A percentile compares a stretch with the other conserved stretches of the same genome.
Conservation (phyloP, 2,329 filamentous ascomycete species). For the Orbilia brochopaga region DNA sequence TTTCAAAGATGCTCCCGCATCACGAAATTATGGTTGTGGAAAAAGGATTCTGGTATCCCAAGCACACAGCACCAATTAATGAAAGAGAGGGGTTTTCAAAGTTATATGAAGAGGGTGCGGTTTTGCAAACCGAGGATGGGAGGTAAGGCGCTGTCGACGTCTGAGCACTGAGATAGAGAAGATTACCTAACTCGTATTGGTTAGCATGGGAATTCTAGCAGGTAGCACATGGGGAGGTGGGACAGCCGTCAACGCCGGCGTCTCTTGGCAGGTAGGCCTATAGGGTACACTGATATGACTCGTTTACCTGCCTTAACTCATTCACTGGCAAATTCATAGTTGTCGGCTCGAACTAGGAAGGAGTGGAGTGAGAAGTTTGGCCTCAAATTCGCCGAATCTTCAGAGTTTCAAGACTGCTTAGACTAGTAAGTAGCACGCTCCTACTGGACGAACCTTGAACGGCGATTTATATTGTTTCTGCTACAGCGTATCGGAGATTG, state of each 20-base stretch:
- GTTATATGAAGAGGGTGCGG: conserved; percentile 36
- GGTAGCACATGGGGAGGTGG: conserved; percentile 83
- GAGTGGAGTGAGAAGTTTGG: conserved; percentile 77
- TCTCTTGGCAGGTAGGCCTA: conserved; percentile 61
- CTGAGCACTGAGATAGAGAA: too few species aligned
- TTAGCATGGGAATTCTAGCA: conserved; percentile 66
- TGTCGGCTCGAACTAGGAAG: conserved; percentile 36
- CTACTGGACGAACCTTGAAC: neutral
- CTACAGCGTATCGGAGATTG: conserved; percentile 27
- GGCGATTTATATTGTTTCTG: neutral
- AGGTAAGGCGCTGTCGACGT: conserved; percentile 17
- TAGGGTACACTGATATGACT: neutral
- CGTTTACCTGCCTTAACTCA: neutral
- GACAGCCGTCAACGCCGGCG: conserved; percentile 85
- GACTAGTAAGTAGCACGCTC: conserved; percentile 61
- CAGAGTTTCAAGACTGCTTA: conserved; percentile 75
- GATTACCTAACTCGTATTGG: neutral
- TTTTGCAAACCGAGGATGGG: conserved; percentile 39
- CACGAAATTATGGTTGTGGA: conserved; percentile 68
- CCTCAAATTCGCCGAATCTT: conserved; percentile 74
- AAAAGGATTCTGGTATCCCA: conserved; percentile 71
- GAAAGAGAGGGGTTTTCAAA: conserved; percentile 44
- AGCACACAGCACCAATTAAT: conserved; percentile 27
- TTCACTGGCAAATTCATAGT: neutral
- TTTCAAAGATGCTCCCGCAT: conserved; percentile 70